phyloP scores from a whole-genome alignment of 2,329 filamentous ascomycete genomes.

The Drechslera avenae region DNA sequence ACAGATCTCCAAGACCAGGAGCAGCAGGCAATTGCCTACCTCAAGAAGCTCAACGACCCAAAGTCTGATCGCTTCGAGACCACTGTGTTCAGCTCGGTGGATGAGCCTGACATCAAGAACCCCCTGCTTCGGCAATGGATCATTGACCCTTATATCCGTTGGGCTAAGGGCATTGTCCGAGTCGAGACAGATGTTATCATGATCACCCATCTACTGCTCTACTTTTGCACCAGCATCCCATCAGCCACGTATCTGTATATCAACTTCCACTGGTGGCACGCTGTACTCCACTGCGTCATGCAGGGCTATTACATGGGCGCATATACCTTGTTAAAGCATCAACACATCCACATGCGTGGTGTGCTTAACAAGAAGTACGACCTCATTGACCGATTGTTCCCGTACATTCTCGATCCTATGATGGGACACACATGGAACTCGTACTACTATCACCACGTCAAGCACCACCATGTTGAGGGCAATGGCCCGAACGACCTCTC shows the following conservation, averaged over 20 bases:
- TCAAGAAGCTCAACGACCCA: constrained; percentile 58
- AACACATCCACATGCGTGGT: constrained; percentile 80
- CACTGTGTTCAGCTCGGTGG: constrained; percentile 61
- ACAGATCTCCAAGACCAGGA: constrained; percentile 38
- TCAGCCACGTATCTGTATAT: constrained; percentile 69
- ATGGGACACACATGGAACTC: constrained; percentile 87
- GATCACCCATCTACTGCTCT: constrained; percentile 75
- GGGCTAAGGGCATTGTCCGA: constrained; percentile 64
- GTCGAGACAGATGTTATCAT: constrained; percentile 76
- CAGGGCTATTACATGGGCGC: constrained; percentile 71
- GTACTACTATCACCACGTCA: constrained; percentile 85
- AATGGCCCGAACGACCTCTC: constrained; percentile 79
- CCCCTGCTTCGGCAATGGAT: constrained; percentile 51
- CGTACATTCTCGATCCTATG: constrained; percentile 74
- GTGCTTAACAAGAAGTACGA: constrained; percentile 63
- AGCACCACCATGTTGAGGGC: constrained; percentile 82
- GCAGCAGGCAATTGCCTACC: constrained; percentile 49
- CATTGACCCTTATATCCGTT: constrained; percentile 64
- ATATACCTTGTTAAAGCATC: constrained; percentile 83
- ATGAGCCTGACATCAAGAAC: constrained; percentile 53
- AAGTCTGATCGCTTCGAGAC: constrained; percentile 57
- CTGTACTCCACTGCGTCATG: constrained; percentile 67
- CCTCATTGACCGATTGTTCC: constrained; percentile 68
- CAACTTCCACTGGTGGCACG: constrained; percentile 71
- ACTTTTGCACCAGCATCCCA: constrained; percentile 71